Conservation (phyloP, 2,329 filamentous ascomycete species). For the Trichophyton benhamiae region DNA sequence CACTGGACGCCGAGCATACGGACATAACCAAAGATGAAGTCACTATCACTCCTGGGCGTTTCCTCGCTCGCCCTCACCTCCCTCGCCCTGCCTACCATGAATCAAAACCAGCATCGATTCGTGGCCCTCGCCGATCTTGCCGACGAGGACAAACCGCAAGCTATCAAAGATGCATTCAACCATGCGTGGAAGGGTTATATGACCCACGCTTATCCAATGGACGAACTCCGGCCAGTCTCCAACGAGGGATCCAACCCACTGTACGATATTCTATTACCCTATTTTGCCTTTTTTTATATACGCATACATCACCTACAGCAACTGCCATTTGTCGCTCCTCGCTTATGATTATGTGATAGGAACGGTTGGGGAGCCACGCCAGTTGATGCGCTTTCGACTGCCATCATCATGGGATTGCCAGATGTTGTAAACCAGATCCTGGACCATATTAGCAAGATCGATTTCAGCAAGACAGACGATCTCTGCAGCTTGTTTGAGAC, state of each 20-base stretch:
- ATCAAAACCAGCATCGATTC: not conserved
- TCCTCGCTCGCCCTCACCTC: slow-evolving; percentile 4
- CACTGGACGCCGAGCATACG: too few relatives aligned
- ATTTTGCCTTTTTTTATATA: not conserved
- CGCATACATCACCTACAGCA: not conserved
- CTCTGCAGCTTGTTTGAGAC: slow-evolving; percentile 75
- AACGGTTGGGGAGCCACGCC: slow-evolving; percentile 79
- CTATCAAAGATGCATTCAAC: slow-evolving; percentile 57
- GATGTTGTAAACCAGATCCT: slow-evolving; percentile 60
- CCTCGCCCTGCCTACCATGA: slow-evolving; percentile 6
- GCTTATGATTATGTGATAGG: slow-evolving; percentile 32
- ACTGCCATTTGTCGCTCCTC: not conserved
- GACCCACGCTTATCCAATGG: slow-evolving; percentile 62
- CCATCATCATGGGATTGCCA: slow-evolving; percentile 59
- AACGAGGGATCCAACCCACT: slow-evolving; percentile 57
- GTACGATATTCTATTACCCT: slow-evolving; percentile 33
- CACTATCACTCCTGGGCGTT: not conserved
- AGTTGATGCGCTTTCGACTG: slow-evolving; percentile 68
- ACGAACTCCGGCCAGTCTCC: slow-evolving; percentile 58
- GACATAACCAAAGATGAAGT: not conserved
- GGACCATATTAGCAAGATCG: slow-evolving; percentile 54
- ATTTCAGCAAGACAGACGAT: slow-evolving; percentile 52
- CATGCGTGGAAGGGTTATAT: slow-evolving; percentile 63
- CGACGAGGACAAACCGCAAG: slow-evolving; percentile 37
- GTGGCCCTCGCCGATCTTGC: not conserved